Percentiles rank a stretch among this genome's conserved stretches.
phyloP scores from a whole-genome alignment of 495 filamentous ascomycete genomes.

The Ascodesmis nigricans region DNA sequence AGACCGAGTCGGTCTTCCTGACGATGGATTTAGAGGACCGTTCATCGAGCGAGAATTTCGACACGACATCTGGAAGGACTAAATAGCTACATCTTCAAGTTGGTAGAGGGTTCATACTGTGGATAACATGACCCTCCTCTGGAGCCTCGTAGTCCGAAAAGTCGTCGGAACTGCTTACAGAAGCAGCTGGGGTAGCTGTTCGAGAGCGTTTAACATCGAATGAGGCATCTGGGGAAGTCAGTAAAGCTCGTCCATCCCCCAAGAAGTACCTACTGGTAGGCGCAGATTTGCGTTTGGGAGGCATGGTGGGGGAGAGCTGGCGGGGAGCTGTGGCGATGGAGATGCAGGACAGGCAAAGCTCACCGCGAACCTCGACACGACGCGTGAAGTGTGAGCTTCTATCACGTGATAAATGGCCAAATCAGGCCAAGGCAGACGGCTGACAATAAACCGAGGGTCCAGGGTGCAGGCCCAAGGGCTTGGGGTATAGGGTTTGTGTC shows the following conservation, averaged over 20 bases:
- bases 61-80: conserved; percentile 15
- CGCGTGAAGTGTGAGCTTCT: no score
- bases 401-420: no score
- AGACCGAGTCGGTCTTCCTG: conserved; percentile 12
- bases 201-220: conserved; percentile 10
- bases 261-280: neutral
- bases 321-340: neutral
- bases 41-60: conserved; percentile 18
- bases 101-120: conserved; percentile 10
- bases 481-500: no score
- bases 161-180: conserved; percentile 16
- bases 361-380: no score
- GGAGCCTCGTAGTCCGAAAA: conserved; percentile 10
- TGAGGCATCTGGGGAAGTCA: conserved; percentile 3
- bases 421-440: no score
- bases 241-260: neutral
- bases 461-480: no score
- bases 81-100: conserved; percentile 2
- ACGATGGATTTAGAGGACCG: conserved; percentile 2
- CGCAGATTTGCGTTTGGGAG: conserved; percentile 10
- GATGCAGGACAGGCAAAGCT: no score
- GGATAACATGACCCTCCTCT: conserved; percentile 14
- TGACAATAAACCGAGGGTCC: no score
- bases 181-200: conserved; percentile 11
- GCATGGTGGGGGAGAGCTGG: conserved; percentile 2